Evolutionary conservation across 495 filamentous ascomycete species (phyloP).

Genomic region (Aspergillus ostianus): DNA sequence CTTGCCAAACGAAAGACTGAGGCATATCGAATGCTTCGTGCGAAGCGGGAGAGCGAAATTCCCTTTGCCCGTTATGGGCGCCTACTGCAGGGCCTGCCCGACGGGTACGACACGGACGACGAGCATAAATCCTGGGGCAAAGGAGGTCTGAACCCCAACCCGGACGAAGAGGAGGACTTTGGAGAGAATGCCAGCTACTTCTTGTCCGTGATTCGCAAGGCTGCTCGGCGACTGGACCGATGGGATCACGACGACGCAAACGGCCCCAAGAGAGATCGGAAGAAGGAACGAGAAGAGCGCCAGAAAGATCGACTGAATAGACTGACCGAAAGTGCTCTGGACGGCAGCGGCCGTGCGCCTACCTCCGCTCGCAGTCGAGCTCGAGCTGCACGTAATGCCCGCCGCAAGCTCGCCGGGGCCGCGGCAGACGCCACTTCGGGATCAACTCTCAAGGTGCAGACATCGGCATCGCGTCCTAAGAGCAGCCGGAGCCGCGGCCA

Average conservation of each 20-base stretch:
- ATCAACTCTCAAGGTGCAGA: constrained; percentile 10
- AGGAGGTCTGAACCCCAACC: constrained; percentile 67
- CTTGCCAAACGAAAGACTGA: constrained; percentile 68
- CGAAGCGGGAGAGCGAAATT: constrained; percentile 58
- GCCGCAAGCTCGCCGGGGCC: constrained; percentile 38
- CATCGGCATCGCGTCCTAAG: constrained; percentile 29
- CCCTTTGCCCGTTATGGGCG: constrained; percentile 63
- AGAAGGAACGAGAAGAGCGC: constrained; percentile 44
- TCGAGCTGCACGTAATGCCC: constrained; percentile 29
- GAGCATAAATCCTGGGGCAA: constrained; percentile 60
- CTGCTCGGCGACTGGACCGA: constrained; percentile 65
- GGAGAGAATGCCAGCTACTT: constrained; percentile 76
- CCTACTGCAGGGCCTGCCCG: constrained; percentile 62
- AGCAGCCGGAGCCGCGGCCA: constrained; percentile 28
- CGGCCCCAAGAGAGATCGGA: constrained; percentile 43
- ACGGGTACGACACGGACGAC: constrained; percentile 79
- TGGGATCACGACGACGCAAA: constrained; percentile 63
- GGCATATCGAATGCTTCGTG: constrained; percentile 60
- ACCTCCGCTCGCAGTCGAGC: constrained; percentile 23
- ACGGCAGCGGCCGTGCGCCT: constrained; percentile 11
- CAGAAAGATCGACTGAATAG: constrained; percentile 27
- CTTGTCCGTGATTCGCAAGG: constrained; percentile 67
- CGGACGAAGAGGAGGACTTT: constrained; percentile 68
- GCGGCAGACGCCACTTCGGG: constrained; percentile 22
- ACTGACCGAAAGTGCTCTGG: constrained; percentile 13